Conservation (phyloP, 2,329 filamentous ascomycete genomes). For the Claviceps citrina region DNA sequence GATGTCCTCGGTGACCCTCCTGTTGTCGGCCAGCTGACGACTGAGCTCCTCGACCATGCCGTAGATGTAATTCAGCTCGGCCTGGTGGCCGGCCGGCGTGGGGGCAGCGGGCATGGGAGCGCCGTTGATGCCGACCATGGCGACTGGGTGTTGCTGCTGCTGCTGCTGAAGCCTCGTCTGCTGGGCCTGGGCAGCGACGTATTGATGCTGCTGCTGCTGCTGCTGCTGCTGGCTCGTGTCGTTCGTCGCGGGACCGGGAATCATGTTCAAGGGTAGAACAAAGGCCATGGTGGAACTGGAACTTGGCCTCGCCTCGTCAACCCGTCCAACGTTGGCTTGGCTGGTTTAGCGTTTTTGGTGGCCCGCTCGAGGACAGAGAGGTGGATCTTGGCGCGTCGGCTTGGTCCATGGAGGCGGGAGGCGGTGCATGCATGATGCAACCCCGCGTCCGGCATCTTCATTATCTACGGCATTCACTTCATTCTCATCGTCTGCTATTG, state of each 20-base stretch:
- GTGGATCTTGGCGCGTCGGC: no score
- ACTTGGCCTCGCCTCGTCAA: no score
- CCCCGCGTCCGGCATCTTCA: no score
- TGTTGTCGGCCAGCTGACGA: conserved; percentile 45
- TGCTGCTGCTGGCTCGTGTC: conserved; percentile 5
- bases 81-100: conserved; percentile 51
- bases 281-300: conserved; percentile 8
- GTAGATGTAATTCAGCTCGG: conserved; percentile 54
- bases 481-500: no score
- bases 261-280: background rate
- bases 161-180: conserved; percentile 4
- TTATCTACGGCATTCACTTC: no score
- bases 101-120: conserved; percentile 29
- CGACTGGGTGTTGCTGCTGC: conserved; percentile 9
- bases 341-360: no score
- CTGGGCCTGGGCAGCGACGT: conserved; percentile 1
- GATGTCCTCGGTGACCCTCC: conserved; percentile 46
- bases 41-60: conserved; percentile 52
- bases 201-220: conserved; percentile 2
- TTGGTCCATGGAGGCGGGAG: no score
- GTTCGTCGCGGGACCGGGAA: conserved; percentile 1
- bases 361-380: no score
- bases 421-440: no score
- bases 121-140: conserved; percentile 34
- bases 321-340: no score